Percentiles rank a stretch among this genome's conserved stretches.
These are phyloP conservation scores for Barnettozyma siamensis DNA, from an alignment of 805 yeast species.

Conservation along the genomic window DNA sequence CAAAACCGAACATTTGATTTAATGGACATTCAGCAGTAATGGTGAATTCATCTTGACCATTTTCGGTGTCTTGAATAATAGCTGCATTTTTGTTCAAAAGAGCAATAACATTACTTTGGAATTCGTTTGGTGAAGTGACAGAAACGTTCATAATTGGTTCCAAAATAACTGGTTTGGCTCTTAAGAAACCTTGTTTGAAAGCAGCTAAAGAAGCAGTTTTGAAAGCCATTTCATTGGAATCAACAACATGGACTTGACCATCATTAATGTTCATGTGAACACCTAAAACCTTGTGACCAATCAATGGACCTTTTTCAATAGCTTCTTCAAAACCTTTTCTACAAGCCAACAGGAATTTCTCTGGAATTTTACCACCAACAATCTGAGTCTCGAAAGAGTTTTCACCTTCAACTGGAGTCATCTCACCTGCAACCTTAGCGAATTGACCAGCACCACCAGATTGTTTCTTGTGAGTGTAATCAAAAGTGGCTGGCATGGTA, in stretches of 20 bases:
- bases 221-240: constrained; percentile 93
- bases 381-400: constrained; percentile 80
- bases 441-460: constrained; percentile 99
- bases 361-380: constrained; percentile 96
- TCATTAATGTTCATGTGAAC: constrained; percentile 90
- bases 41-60: constrained; percentile 90
- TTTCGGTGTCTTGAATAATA: constrained; percentile 88
- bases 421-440: constrained; percentile 88
- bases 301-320: constrained; percentile 91
- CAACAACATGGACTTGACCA: constrained; percentile 97
- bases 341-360: constrained; percentile 90
- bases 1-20: constrained; percentile 93
- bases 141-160: constrained; percentile 96
- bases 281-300: constrained; percentile 92
- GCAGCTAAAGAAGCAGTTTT: constrained; percentile 89
- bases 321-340: constrained; percentile 93
- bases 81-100: constrained; percentile 89
- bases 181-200: constrained; percentile 83
- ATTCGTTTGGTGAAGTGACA: constrained; percentile 91
- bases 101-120: constrained; percentile 91
- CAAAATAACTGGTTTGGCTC: constrained; percentile 78
- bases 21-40: constrained; percentile 94
- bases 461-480: constrained; percentile 95
- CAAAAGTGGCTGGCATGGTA: constrained; percentile 66
- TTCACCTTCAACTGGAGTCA: constrained; percentile 58